phyloP scores from a whole-genome alignment of 2,329 filamentous ascomycete genomes.

The Pseudocercospora fijiensis region DNA sequence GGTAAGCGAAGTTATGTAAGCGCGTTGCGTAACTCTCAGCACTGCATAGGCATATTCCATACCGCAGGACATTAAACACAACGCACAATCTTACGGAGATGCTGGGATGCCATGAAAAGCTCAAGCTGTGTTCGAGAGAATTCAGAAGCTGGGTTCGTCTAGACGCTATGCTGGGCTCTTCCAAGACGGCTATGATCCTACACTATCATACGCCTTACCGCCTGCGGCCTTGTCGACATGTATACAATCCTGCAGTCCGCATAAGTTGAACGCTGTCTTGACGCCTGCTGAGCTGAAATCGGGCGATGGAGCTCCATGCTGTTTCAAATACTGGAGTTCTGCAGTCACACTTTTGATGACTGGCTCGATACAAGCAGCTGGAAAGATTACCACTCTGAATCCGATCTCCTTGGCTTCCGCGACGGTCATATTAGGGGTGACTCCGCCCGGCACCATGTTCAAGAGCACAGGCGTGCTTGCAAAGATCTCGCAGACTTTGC shows the following conservation, averaged over 20 bases:
- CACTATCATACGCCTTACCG: conserved; percentile 11
- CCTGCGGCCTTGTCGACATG: conserved; percentile 6
- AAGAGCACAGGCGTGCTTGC: conserved; percentile 53
- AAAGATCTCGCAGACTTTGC: conserved; percentile 48
- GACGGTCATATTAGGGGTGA: conserved; percentile 53
- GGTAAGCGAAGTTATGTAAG: no score
- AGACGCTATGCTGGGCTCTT: no score
- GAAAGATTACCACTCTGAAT: conserved; percentile 57
- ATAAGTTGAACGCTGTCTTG: conserved; percentile 9
- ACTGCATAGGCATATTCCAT: background rate
- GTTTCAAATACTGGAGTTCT: conserved; percentile 8
- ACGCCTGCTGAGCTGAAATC: conserved; percentile 7
- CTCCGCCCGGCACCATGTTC: conserved; percentile 57
- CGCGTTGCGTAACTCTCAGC: background rate
- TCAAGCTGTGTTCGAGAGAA: no score
- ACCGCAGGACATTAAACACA: background rate
- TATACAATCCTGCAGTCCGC: conserved; percentile 11
- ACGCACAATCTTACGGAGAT: no score
- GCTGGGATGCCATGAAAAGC: no score
- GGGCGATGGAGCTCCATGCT: conserved; percentile 3
- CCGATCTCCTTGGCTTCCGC: conserved; percentile 55
- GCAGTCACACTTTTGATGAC: conserved; percentile 9
- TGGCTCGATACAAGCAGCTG: conserved; percentile 6
- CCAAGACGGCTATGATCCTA: background rate
- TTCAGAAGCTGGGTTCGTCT: no score